Base-by-base conservation (phyloP, 2,329 filamentous ascomycete species). In the Microcera coccophila region DNA sequence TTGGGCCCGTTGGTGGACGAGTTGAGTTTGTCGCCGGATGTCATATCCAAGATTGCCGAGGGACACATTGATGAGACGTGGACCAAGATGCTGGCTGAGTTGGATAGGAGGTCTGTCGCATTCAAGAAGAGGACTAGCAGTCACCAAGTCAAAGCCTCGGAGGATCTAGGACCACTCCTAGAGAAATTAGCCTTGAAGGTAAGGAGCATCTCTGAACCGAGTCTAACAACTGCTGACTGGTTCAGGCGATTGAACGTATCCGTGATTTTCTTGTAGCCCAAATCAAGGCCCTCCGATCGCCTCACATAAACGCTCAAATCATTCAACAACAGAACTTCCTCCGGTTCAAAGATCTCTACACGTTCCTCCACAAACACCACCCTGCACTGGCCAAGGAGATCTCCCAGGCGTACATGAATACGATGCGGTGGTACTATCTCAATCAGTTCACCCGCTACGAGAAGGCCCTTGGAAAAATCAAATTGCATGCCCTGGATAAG, bases 391-490 rank as follows among this genome's bases (percentile, higher is more conserved):
- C 88, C 8, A 84, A 90, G 40, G 88, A 98, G 65, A 95, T 98
- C 52, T 83, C 83, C 8, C 85, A 89, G 62, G 93, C 94, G 3
- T 98, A 98, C 60, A 84, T 94, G 70, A 95, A 96, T 63, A 98
- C 94, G 0, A 98, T 98, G 89, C 82, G 90, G 40, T 98, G 93
- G 93, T 98, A 98, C 61, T 97, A 97, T 62, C 70, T 85, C 40
- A 93, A 86, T 52, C 88, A 96, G 63, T 98, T 98, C 61, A 82
- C 80, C 3, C 83, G 91, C 24, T 98, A 98, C 64, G 82, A 86
- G 50, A 82, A 84, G 55, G 84, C 93, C 0, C 73, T 98, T 5
- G 84, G 85, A 42, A 94, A 89, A 63, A 76, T 98, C 47, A 91
- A 87, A 59, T 66, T 97, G 3, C 90, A 96, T 59, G 66, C 76